These are phyloP conservation scores for Acanthamoeba triangularis DNA, from an alignment of 208 protist species.

Conservation along the genomic window DNA sequence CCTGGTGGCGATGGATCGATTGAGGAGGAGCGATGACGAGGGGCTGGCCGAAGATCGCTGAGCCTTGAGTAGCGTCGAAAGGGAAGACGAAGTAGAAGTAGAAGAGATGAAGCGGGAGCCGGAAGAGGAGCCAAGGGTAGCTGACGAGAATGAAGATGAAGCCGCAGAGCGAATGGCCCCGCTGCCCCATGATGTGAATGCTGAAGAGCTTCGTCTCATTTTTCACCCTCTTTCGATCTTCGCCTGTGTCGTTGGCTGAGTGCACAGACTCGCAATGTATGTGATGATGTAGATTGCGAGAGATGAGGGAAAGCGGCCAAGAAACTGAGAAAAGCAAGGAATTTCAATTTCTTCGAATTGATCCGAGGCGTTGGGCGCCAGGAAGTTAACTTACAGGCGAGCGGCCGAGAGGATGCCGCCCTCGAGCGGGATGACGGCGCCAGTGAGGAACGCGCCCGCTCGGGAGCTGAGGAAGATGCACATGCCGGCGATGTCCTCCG, in stretches of 20 bases:
- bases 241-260: too few relatives aligned
- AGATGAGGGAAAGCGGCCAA: too few relatives aligned
- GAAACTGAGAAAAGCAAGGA: background rate
- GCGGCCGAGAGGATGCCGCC: constrained; percentile 71
- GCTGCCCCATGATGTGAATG: background rate
- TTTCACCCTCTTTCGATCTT: background rate
- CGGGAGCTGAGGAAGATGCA: constrained; percentile 57
- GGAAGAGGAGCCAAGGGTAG: background rate
- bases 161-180: background rate
- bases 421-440: constrained; percentile 77
- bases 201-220: constrained; percentile 1
- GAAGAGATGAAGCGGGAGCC: background rate
- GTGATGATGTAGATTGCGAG: background rate
- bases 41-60: background rate
- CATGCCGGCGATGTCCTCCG: constrained; percentile 36
- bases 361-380: too few relatives aligned
- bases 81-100: background rate
- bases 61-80: background rate
- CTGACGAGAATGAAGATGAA: background rate
- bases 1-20: background rate
- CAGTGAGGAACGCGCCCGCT: constrained; percentile 74
- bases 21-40: background rate
- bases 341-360: background rate
- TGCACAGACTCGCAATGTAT: too few relatives aligned
- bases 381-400: background rate